Conservation (phyloP, 2,329 filamentous ascomycete species). For the Penicillium sp. region DNA sequence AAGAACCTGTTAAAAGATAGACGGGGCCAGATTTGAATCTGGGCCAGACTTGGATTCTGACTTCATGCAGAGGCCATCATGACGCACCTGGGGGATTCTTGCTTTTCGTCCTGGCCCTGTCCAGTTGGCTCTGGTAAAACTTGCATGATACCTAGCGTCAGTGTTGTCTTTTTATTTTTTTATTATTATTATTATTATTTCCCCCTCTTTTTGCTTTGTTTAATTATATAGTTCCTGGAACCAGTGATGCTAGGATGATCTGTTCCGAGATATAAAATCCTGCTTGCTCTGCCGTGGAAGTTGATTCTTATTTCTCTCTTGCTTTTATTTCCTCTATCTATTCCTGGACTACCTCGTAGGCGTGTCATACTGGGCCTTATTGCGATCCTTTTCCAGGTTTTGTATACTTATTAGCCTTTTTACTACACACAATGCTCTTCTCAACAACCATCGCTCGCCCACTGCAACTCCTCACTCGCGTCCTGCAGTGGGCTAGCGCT, state of each 20-base stretch:
- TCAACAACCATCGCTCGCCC: constrained; percentile 29
- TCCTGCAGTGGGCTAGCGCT: constrained; percentile 22
- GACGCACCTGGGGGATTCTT: constrained; percentile 30
- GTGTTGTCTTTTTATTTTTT: constrained; percentile 5
- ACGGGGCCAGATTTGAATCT: neutral
- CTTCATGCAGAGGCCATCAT: constrained; percentile 27
- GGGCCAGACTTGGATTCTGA: constrained; percentile 5
- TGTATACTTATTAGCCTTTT: neutral
- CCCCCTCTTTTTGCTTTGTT: constrained; percentile 9
- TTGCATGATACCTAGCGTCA: constrained; percentile 13
- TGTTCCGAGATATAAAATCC: constrained; percentile 1
- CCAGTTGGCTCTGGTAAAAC: no score
- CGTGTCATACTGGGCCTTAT: neutral
- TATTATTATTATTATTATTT: no score
- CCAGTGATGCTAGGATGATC: neutral
- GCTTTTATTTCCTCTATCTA: neutral
- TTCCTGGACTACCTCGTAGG: neutral
- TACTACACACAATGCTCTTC: constrained; percentile 16
- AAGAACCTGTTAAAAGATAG: neutral
- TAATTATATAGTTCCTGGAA: neutral
- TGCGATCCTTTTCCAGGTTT: neutral
- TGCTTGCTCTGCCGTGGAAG: neutral
- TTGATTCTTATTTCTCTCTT: neutral
- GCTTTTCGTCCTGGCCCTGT: neutral
- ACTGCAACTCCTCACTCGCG: constrained; percentile 27